Evolutionary conservation across 2,329 filamentous ascomycete species (phyloP).

Genomic region (Simplicillium aogashimaense): DNA sequence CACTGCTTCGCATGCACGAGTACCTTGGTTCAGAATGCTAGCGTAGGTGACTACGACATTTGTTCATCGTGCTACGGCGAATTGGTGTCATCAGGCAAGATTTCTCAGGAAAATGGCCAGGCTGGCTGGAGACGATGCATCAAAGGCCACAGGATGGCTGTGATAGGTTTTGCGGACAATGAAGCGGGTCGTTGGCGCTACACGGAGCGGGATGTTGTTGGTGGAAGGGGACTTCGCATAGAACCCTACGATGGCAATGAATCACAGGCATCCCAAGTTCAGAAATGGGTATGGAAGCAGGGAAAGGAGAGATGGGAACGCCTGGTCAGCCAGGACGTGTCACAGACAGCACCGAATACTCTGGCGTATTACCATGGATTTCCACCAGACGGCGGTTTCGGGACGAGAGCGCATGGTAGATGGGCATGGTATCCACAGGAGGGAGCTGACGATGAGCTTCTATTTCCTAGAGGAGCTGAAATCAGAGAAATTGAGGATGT

Average conservation of each 20-base stretch:
- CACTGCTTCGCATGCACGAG: conserved; percentile 71
- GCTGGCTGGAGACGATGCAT: conserved; percentile 78
- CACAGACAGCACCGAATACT: conserved; percentile 27
- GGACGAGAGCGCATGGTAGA: conserved; percentile 50
- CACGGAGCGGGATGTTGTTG: conserved; percentile 64
- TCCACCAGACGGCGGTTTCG: conserved; percentile 68
- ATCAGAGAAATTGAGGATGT: conserved; percentile 76
- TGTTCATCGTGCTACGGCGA: conserved; percentile 69
- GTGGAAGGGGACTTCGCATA: conserved; percentile 60
- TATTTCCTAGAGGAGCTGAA: conserved; percentile 77
- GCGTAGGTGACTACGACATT: conserved; percentile 74
- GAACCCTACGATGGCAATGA: conserved; percentile 34
- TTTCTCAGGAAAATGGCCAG: conserved; percentile 66
- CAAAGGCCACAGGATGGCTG: conserved; percentile 72
- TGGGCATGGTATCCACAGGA: conserved; percentile 72
- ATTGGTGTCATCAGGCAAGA: conserved; percentile 51
- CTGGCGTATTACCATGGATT: conserved; percentile 31
- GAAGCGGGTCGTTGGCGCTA: conserved; percentile 57
- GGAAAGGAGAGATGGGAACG: conserved; percentile 29
- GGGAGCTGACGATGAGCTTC: conserved; percentile 60
- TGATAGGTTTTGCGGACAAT: conserved; percentile 65
- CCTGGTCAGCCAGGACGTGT: conserved; percentile 41
- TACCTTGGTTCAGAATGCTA: conserved; percentile 31
- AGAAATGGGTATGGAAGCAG: conserved; percentile 43
- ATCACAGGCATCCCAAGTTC: conserved; percentile 22